Base-by-base conservation (phyloP, 2,329 filamentous ascomycete species). In the Dactylella cylindrospora region DNA sequence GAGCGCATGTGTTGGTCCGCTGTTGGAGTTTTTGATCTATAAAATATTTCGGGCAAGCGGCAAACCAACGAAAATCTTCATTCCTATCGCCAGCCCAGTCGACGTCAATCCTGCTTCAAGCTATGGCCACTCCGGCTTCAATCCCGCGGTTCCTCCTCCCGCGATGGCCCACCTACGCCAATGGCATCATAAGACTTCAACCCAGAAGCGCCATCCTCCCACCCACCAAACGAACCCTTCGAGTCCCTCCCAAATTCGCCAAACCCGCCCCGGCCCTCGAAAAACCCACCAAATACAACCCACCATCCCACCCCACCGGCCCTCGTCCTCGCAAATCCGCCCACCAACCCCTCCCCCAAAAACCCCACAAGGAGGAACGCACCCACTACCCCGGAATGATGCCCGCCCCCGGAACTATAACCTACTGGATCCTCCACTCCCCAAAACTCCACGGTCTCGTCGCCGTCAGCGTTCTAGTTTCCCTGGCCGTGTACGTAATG, bases 271-370 rank as follows among this genome's bases (percentile, higher is more conserved):
- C 28, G 13, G 59, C 45, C 39, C 84, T 97, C 66, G 88, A 88
- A 69, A 89, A 95, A 73, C 91, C 91, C 22, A 80, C 86, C 70
- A 86, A 85, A 72, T 97, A 95, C 78, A 87, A 88, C 50, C 90
- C 91, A 2, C 91, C 91, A 0, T 97, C 91, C 0, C 91, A 97
- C 73, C 52, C 52, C 8, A 57, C 50, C 12, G 85, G 86, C 9
- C 77, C 86, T 17, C 79, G 86, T 8, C 79, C 89, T 26, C 77
- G 80, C 5, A 78, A 80, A 54, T 78, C 80, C 66, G 74, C 73
- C 47, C 59, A 64, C 20, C 53, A 72, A 76, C 5, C 83, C 1
- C 45, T 57, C 12, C 51, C 50, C 5, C 84, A 31, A 78, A 79
- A 38, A 33, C 57, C 57, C 68, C 82, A 85, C 72, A 94, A 93